Evolutionary conservation across 345 rosid species (phyloP).

Genomic region (Pistacia vera): DNA sequence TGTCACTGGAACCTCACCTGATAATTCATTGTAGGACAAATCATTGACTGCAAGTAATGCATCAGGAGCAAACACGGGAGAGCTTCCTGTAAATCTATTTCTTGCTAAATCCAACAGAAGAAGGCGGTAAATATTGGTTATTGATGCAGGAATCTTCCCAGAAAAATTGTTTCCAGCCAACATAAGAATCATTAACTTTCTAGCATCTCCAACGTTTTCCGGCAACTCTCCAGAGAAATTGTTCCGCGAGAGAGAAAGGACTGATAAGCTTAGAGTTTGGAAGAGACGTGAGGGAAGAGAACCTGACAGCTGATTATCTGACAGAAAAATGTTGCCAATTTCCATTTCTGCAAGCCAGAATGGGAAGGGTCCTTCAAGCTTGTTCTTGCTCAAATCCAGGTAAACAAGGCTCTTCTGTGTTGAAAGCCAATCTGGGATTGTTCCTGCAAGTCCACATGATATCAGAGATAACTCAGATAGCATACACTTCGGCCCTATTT

Average conservation of each 20-base stretch:
- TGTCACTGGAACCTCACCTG: slow-evolving; percentile 33
- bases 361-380: slow-evolving; percentile 41
- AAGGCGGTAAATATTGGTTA: slow-evolving; percentile 32
- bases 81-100: slow-evolving; percentile 32
- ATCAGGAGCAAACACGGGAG: slow-evolving; percentile 27
- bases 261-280: slow-evolving; percentile 18
- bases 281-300: slow-evolving; percentile 42
- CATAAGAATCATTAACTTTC: slow-evolving; percentile 25
- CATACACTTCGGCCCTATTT: slow-evolving; percentile 27
- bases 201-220: slow-evolving; percentile 34
- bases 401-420: slow-evolving; percentile 31
- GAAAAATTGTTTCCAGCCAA: slow-evolving; percentile 35
- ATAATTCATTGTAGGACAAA: slow-evolving; percentile 35
- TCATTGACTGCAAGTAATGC: slow-evolving; percentile 27
- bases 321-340: slow-evolving; percentile 26
- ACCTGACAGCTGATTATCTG: slow-evolving; percentile 48
- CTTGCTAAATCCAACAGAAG: slow-evolving; percentile 32
- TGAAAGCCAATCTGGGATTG: slow-evolving; percentile 45
- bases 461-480: slow-evolving; percentile 36
- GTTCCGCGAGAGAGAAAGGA: slow-evolving; percentile 43
- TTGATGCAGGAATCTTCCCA: slow-evolving; percentile 33
- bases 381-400: slow-evolving; percentile 47
- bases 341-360: slow-evolving; percentile 41
- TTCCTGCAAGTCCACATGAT: slow-evolving; percentile 41
- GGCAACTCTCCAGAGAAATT: slow-evolving; percentile 45